Base-by-base conservation (phyloP, 352 stramenopile species). In the Globisporangium spinosum region DNA sequence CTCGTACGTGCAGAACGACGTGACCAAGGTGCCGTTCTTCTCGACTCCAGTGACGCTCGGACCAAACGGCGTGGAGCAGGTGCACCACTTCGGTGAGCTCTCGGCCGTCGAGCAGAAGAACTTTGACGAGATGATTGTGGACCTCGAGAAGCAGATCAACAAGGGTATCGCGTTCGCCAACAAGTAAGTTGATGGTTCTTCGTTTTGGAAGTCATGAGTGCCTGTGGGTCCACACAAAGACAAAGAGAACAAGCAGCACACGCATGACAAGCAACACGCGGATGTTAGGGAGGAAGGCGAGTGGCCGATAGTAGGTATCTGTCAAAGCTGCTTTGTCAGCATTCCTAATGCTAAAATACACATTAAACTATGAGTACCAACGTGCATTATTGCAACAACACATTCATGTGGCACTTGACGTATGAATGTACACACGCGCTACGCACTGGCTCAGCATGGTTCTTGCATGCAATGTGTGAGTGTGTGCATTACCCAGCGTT, bases 1-100 rank as follows among this genome's bases (percentile, higher is more conserved):
- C 84, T 95, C 97, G 40, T 99, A 97, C 79, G 97, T 99, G 49
- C 83, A 99, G 78, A 98, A 97, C 77, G 75, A 89, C 77, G 82
- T 99, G 65, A 99, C 97, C 22, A 91, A 97, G 70, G 84, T 97
- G 63, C 82, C 87, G 15, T 99, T 98, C 84, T 99, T 99, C 90
- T 94, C 89, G 51, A 95, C 89, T 58, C 96, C 95, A 25, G 92
- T 97, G 69, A 98, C 94, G 66, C 96, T 99, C 71, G 97, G 97
- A 69, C 92, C 90, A 67, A 95, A 99, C 77, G 98, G 98, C 70
- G 93, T 99, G 27, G 91, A 98, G 77, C 78, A 99, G 71, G 85
- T 99, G 70, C 84, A 98, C 71, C 77, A 87, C 54, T 98, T 98
- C 69, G 96, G 97, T 67, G 80, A 93, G 47, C 77, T 97, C 59